Evolutionary conservation across 768 basidiomycete genomes (phyloP).

Genomic region (Podaxis rugospora): DNA sequence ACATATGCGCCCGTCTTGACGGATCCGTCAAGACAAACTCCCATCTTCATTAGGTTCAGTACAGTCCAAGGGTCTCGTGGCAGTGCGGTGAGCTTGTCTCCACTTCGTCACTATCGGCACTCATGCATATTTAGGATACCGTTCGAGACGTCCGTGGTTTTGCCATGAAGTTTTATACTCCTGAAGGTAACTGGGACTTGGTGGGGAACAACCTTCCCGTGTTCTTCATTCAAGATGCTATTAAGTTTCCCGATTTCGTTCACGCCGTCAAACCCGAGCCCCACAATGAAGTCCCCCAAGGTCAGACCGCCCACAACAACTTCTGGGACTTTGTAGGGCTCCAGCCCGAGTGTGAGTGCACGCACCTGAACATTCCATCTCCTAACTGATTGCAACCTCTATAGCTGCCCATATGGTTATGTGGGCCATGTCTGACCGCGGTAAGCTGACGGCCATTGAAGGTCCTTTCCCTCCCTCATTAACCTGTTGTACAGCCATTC

Average conservation of each 20-base stretch:
- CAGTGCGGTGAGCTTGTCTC: slow-evolving; percentile 58
- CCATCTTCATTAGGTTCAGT: slow-evolving; percentile 79
- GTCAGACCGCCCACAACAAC: slow-evolving; percentile 73
- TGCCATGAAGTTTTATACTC: slow-evolving; percentile 77
- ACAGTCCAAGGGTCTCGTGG: slow-evolving; percentile 82
- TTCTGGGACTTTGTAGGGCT: slow-evolving; percentile 84
- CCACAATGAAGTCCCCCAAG: slow-evolving; percentile 72
- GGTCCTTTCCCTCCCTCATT: background rate
- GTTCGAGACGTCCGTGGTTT: slow-evolving; percentile 88
- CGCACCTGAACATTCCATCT: background rate
- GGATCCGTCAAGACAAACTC: slow-evolving; percentile 67
- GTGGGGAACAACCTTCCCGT: slow-evolving; percentile 84
- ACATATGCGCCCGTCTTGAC: slow-evolving; percentile 69
- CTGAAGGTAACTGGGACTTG: slow-evolving; percentile 85
- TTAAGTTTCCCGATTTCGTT: slow-evolving; percentile 83
- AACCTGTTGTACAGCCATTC: slow-evolving; percentile 43
- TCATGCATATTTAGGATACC: slow-evolving; percentile 41
- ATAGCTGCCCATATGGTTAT: slow-evolving; percentile 56
- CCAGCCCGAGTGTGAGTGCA: slow-evolving; percentile 52
- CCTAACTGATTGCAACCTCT: slow-evolving; percentile 1
- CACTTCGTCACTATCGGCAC: background rate
- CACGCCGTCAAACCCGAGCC: slow-evolving; percentile 88
- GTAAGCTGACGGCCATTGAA: slow-evolving; percentile 13
- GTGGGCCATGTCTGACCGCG: slow-evolving; percentile 85
- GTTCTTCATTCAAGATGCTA: slow-evolving; percentile 77